Conservation (phyloP, 805 yeast species). For the Candida sphagnicola region DNA sequence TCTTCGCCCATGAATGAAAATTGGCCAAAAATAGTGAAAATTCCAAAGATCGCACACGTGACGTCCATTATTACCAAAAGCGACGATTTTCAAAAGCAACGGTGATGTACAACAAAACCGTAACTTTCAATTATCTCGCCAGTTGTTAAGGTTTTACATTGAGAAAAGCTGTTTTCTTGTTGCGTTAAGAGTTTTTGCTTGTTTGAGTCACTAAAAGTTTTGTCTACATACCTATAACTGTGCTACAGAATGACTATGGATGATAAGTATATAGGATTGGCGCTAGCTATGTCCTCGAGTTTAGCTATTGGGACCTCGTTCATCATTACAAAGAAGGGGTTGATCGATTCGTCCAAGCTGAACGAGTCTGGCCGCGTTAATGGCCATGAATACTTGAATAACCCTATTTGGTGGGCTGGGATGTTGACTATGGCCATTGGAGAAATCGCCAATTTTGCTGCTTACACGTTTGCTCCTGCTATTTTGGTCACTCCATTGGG, state of each 20-base stretch:
- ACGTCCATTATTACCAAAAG: too few species aligned
- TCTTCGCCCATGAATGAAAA: too few species aligned
- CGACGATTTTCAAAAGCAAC: too few species aligned
- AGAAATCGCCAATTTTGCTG: slow-evolving; percentile 89
- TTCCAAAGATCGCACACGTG: too few species aligned
- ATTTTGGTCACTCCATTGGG: slow-evolving; percentile 90
- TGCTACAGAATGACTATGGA: slow-evolving; percentile 40
- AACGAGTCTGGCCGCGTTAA: slow-evolving; percentile 51
- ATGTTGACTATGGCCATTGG: slow-evolving; percentile 88
- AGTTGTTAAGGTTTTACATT: too few species aligned
- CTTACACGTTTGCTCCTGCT: slow-evolving; percentile 93
- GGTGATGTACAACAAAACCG: too few species aligned
- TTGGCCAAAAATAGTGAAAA: too few species aligned
- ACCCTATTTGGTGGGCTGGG: slow-evolving; percentile 95
- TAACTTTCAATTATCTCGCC: too few species aligned
- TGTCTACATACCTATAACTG: too few species aligned
- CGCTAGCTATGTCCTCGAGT: slow-evolving; percentile 81
- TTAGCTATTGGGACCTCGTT: slow-evolving; percentile 88
- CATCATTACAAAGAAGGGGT: slow-evolving; percentile 84
- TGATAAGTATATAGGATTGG: slow-evolving; percentile 86
- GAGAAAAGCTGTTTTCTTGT: too few species aligned
- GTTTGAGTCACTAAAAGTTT: too few species aligned
- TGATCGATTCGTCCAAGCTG: slow-evolving; percentile 60
- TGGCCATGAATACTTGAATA: slow-evolving; percentile 72
- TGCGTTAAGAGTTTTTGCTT: too few species aligned